phyloP scores from a whole-genome alignment of 2,329 filamentous ascomycete genomes.

The Neobulgaria alba region DNA sequence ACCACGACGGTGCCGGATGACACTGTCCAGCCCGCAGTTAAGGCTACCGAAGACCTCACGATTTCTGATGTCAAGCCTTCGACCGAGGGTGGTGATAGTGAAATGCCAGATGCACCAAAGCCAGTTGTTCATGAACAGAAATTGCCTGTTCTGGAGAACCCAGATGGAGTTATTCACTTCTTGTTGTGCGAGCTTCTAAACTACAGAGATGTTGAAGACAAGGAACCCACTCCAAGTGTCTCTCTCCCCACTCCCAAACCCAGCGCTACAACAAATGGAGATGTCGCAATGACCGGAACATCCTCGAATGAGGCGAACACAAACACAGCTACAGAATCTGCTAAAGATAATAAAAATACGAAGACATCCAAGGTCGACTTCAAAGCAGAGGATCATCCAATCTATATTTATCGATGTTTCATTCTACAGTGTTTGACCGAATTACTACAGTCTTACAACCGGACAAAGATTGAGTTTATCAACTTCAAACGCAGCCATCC shows the following conservation, averaged over 20 bases:
- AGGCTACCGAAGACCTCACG: conserved; percentile 29
- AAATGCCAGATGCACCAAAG: conserved; percentile 58
- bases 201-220: conserved; percentile 88
- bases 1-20: conserved; percentile 20
- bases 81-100: conserved; percentile 50
- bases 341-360: conserved; percentile 42
- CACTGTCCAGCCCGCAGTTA: conserved; percentile 25
- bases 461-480: conserved; percentile 96
- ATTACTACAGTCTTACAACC: conserved; percentile 82
- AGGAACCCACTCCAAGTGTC: conserved; percentile 42
- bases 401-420: conserved; percentile 95
- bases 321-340: conserved; percentile 28
- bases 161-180: conserved; percentile 92
- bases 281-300: conserved; percentile 19
- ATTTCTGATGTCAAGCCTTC: conserved; percentile 47
- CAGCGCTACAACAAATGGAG: conserved; percentile 13
- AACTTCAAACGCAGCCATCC: conserved; percentile 94
- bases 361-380: conserved; percentile 59
- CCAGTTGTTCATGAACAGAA: conserved; percentile 55
- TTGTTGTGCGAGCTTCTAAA: conserved; percentile 85
- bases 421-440: conserved; percentile 87
- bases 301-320: conserved; percentile 10
- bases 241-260: conserved; percentile 11
- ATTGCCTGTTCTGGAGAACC: conserved; percentile 78
- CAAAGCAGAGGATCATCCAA: conserved; percentile 87